A percentile compares a stretch with the other conserved stretches of the same genome.
These are phyloP conservation scores for Chamaecyparis obtusa DNA, from an alignment of 75 land plant genomes.

Conservation along the genomic window DNA sequence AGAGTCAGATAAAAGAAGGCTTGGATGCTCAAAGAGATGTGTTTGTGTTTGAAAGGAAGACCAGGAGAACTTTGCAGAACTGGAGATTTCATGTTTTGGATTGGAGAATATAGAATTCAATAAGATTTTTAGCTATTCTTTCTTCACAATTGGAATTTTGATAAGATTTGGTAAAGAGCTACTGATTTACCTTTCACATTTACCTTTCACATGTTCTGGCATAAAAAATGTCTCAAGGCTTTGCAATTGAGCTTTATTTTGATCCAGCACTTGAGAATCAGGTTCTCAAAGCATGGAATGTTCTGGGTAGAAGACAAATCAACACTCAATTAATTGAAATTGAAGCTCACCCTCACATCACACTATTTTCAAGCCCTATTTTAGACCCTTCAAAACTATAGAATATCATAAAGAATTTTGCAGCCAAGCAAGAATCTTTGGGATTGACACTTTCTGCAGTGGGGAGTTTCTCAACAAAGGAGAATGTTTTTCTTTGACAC, in stretches of 20 bases:
- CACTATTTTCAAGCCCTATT: conserved; percentile 47
- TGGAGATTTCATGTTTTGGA: neutral
- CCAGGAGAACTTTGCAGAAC: too few species aligned
- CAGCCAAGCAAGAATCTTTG: conserved; percentile 57
- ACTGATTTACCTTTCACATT: too few species aligned
- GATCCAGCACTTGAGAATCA: conserved; percentile 90
- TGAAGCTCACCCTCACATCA: conserved; percentile 73
- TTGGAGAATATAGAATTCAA: neutral
- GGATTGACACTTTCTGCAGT: conserved; percentile 55
- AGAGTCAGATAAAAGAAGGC: too few species aligned
- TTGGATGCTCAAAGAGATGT: too few species aligned
- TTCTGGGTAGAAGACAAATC: conserved; percentile 80
- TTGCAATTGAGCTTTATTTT: conserved; percentile 80
- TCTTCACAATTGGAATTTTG: neutral
- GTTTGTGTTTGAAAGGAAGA: too few species aligned
- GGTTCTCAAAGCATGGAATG: conserved; percentile 81
- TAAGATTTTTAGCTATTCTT: neutral
- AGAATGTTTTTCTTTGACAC: conserved; percentile 61
- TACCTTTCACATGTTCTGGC: neutral
- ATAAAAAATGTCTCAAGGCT: conserved; percentile 31
- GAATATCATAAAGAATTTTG: conserved; percentile 34
- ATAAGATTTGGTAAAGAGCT: neutral
- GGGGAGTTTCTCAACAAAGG: conserved; percentile 29
- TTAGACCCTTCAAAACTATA: conserved; percentile 51
- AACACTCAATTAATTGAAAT: conserved; percentile 77